phyloP scores from a whole-genome alignment of 2,329 filamentous ascomycete genomes.

The Trematosphaeria pertusa region DNA sequence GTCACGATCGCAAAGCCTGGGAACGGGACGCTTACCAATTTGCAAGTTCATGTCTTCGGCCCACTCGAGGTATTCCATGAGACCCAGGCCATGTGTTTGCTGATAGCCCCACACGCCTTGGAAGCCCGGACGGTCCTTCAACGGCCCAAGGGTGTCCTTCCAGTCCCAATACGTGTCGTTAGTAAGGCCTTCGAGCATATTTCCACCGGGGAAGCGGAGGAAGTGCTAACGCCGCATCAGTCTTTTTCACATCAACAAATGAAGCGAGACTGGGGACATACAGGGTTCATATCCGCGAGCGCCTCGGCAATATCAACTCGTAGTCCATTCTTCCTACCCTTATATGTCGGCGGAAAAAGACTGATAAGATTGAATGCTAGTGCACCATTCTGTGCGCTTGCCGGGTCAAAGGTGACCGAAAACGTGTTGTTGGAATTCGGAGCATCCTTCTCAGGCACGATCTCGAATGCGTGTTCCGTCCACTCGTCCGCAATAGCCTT shows the following conservation, averaged over 20 bases:
- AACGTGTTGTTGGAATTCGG: slow-evolving; percentile 61
- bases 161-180: slow-evolving; percentile 47
- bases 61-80: slow-evolving; percentile 59
- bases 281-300: slow-evolving; percentile 50
- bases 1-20: slow-evolving; percentile 11
- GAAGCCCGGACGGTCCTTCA: slow-evolving; percentile 57
- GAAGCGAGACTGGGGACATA: slow-evolving; percentile 13
- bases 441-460: slow-evolving; percentile 44
- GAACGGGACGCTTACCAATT: slow-evolving; percentile 27
- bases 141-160: slow-evolving; percentile 59
- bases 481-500: slow-evolving; percentile 44
- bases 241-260: neutral
- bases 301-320: slow-evolving; percentile 59
- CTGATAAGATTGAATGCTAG: slow-evolving; percentile 59
- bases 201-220: slow-evolving; percentile 60
- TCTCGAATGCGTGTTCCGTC: slow-evolving; percentile 51
- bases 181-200: slow-evolving; percentile 51
- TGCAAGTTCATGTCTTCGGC: slow-evolving; percentile 55
- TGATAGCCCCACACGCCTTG: slow-evolving; percentile 55
- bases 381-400: slow-evolving; percentile 31
- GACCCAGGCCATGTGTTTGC: slow-evolving; percentile 53
- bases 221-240: slow-evolving; percentile 40
- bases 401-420: slow-evolving; percentile 57
- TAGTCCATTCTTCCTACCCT: slow-evolving; percentile 59
- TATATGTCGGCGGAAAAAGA: slow-evolving; percentile 63